Base-by-base conservation (phyloP, 208 protist genomes). In the Acanthamoeba healyi region DNA sequence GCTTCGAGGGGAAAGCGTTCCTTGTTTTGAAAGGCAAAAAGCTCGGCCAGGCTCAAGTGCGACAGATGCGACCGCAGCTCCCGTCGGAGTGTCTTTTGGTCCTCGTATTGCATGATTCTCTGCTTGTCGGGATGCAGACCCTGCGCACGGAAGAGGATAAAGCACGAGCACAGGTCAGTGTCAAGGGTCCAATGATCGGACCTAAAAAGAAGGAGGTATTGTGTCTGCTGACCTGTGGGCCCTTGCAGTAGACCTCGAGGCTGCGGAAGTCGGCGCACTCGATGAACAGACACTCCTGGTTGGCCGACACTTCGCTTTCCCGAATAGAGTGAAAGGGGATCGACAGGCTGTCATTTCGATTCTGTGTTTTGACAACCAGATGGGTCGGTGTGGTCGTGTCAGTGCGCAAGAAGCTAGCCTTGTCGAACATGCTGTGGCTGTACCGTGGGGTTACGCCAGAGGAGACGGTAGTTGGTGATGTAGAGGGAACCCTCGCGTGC, bases 11-110 rank as follows among this genome's bases (percentile, higher is more conserved):
- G 40, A 46, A 89, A 89, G 15, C 81, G 81, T 14, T 89, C 81
- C 81, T 89, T 89, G 49, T 89, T 89, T 29, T 89, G 81, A 26
- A 89, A 89, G 81, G 81, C 81, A 34, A 89, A 89, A 40, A 67
- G 44, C 34, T 65, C 54, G 40, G 51, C 54, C 44, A 89, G 44
- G 38, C 49, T 61, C 49, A 63, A 12, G 29, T 63, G 49, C 14
- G 81, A 54, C 15, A 89, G 81, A n/a, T 89, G 81, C 29, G 54
- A 38, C 17, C 49, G 40, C 14, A 89, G 81, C 44, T 89, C 81
- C 10, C 81, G 44, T 3, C 81, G 40, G 1, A 89, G 49, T 15
- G 44, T 89, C 81, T 89, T 89, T 26, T 89, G 81, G 54, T 89
- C 81, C 17, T 89, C 81, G 34, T 89, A 65, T 34, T 89, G 81